Evolutionary conservation across 768 basidiomycete genomes (phyloP), one percentile per base, ranked within the genome.

Genomic region (Amanita pallidorosea): DNA sequence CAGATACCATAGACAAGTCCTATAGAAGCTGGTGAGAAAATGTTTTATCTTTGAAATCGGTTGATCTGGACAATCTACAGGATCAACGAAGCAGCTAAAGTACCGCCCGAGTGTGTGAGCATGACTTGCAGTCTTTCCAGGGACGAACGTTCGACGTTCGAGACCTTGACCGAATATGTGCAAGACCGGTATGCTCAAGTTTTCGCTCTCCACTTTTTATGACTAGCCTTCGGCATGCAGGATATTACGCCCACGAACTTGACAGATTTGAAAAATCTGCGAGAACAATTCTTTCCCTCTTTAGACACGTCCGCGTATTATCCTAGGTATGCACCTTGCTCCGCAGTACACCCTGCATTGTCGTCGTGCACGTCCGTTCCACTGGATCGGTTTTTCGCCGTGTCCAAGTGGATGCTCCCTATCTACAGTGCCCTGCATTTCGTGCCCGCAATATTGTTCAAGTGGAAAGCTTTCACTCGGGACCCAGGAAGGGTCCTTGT

Each of bases 371-470:
- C 67, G 5, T 63, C 68, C 8, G 80, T 81, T 2, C 79, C 77
- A 11, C 54, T 83, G n/a, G 75, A 79, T 35, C 81, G 91, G 25
- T 87, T 93, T 65, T 74, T 84, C 57, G 70, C 77, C 15, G 92
- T 96, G 5, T 87, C 85, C 63, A 79, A 77, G 67, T 94, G 78
- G 86, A 91, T 88, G 68, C 63, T 86, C 40, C 85, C 81, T 3
- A 79, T 85, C 36, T 98, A 98, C 58, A 84, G 88, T 18, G 92
- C 90, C 0, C 67, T 98, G 29, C 95, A 97, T 63, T 76, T 96
- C 53, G 78, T 96, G 25, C 94, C 95, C 1, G 75, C 84, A 43
- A 68, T 97, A 9, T 68, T 96, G 4, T 90, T 98, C 65, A 88
- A 89, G 58, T 72, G 85, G 35, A 72, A 75, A 22, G 65, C 70